Base-by-base conservation (phyloP, 228 moss, liverwort and hornwort species). In the Sphagnum magellanicum region DNA sequence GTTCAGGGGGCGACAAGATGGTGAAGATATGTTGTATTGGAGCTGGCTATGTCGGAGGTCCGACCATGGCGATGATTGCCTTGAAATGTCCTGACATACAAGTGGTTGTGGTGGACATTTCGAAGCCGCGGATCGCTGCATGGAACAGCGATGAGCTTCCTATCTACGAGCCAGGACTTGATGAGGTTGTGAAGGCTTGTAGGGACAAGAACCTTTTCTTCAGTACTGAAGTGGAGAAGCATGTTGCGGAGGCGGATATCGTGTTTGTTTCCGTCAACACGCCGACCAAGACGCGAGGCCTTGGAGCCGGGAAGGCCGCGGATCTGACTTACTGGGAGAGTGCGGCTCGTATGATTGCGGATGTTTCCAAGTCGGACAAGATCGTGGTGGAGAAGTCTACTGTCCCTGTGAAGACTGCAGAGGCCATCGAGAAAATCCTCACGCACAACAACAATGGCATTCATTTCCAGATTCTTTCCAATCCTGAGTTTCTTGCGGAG, bases 251-350 rank as follows among this genome's bases (percentile, higher is more conserved):
- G 71, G 90, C 92, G 0, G 95, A 92, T 74, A 95, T 95, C 65
- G 90, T 95, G 16, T 95, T 95, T 63, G 95, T 95, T 5, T 90
- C 90, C 0, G 95, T 95, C 1, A 95, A 95, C 73, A 95, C 95
- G 0, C 95, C 95, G 0, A 95, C 95, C n/a, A 95, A 95, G 77
- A 95, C 95, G 0, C 76, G 88, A 16, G 95, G 95, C 5, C 75
- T 95, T 1, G 95, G 95, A 0, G 95, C 95, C 6, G 95, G 95
- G 0, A 95, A 95, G 70, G 94, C 94, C 0, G 94, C 94, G 1
- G 94, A 94, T 88, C 86, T 94, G n/a, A 94, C 94, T 0, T 94
- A 95, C 74, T 95, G 95, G 95, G 95, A 95, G 74, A 88, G 88
- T 72, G 95, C 95, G 1, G 95, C 95, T 51, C 90, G 95, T 0